A percentile compares a stretch with the other conserved stretches of the same genome.
Evolutionary conservation across 306 rosid species (phyloP).

Genomic region (Gleditsia sinensis): DNA sequence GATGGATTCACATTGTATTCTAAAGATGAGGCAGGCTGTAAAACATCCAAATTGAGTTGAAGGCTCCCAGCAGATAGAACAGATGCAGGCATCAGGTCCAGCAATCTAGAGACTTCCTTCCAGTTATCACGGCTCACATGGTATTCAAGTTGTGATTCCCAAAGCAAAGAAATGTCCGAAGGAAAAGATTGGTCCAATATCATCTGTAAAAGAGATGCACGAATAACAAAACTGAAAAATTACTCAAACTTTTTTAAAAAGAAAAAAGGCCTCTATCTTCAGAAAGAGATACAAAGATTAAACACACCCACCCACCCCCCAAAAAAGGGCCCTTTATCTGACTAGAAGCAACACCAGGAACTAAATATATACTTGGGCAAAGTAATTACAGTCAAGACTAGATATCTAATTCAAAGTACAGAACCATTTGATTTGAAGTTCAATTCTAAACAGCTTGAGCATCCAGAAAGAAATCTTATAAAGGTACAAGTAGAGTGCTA

Average conservation of each 20-base stretch:
- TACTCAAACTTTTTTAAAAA: background rate
- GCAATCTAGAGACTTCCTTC: conserved; percentile 71
- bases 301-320: too few relatives aligned
- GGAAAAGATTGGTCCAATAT: conserved; percentile 68
- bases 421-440: conserved; percentile 9
- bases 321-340: too few relatives aligned
- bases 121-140: conserved; percentile 68
- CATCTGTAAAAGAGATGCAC: conserved; percentile 60
- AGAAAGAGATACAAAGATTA: conserved; percentile 7
- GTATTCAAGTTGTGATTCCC: conserved; percentile 96
- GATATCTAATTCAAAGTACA: background rate
- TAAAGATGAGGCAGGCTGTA: conserved; percentile 56
- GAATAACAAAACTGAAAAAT: conserved; percentile 16
- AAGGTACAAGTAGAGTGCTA: conserved; percentile 6
- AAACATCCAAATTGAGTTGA: conserved; percentile 81
- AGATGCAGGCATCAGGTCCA: conserved; percentile 68
- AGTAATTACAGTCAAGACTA: conserved; percentile 9
- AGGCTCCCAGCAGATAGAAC: conserved; percentile 67
- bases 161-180: conserved; percentile 58
- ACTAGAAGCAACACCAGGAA: conserved; percentile 6
- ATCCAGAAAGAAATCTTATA: conserved; percentile 18
- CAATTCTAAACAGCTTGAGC: conserved; percentile 25
- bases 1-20: conserved; percentile 58
- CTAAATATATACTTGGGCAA: background rate
- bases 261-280: background rate